Evolutionary conservation across 257 asterid genomes (phyloP).

Genomic region (Anisodus tanguticus): DNA sequence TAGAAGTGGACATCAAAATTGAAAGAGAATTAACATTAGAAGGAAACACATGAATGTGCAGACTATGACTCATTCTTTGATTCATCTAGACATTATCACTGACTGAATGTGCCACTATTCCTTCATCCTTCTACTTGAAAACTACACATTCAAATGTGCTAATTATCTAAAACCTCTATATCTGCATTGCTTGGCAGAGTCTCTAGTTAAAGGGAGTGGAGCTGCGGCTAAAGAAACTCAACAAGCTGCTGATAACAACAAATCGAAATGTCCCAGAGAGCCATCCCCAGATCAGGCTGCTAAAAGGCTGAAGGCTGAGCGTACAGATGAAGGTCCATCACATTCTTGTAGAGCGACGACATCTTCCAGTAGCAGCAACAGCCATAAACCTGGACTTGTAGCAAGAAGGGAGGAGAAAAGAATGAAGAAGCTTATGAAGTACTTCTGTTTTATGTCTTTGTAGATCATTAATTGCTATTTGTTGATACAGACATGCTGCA

Average conservation of each 20-base stretch:
- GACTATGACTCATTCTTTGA: not conserved
- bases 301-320: constrained; percentile 43
- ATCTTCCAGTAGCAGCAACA: constrained; percentile 33
- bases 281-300: constrained; percentile 30
- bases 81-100: not conserved
- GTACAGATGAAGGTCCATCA: constrained; percentile 45
- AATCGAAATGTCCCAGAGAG: constrained; percentile 18
- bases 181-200: constrained; percentile 22
- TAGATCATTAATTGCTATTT: constrained; percentile 26
- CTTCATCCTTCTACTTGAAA: not conserved
- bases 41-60: not conserved
- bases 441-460: constrained; percentile 60
- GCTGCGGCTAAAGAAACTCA: constrained; percentile 23
- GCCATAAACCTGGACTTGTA: constrained; percentile 9
- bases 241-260: constrained; percentile 25
- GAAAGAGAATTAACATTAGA: not conserved
- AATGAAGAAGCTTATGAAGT: constrained; percentile 49
- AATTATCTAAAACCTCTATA: not conserved
- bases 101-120: too few species aligned
- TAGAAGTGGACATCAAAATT: not conserved
- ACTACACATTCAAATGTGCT: not conserved
- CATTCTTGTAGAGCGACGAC: constrained; percentile 7
- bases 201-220: constrained; percentile 30
- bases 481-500: not conserved
- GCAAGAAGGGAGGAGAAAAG: constrained; percentile 45